These are phyloP conservation scores for Aspergillus bombycis DNA, from an alignment of 2,329 filamentous ascomycete genomes.

Conservation along the genomic window DNA sequence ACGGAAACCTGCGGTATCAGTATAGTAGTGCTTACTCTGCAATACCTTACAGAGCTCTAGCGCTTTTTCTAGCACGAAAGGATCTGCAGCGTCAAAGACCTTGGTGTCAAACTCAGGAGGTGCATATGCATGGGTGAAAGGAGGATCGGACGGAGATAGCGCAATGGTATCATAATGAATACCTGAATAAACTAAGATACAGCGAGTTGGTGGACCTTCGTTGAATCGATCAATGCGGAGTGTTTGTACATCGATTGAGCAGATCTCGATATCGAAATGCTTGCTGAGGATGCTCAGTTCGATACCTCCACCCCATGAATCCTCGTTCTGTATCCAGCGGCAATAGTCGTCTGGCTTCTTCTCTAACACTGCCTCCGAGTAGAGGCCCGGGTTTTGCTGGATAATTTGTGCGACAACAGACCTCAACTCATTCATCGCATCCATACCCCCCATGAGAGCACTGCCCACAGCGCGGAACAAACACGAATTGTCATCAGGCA, in stretches of 20 bases:
- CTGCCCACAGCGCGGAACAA: slow-evolving; percentile 88
- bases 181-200: slow-evolving; percentile 84
- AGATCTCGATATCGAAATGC: slow-evolving; percentile 83
- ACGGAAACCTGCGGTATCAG: slow-evolving; percentile 79
- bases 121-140: slow-evolving; percentile 58
- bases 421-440: slow-evolving; percentile 72
- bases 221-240: slow-evolving; percentile 75
- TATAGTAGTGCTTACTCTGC: slow-evolving; percentile 78
- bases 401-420: slow-evolving; percentile 79
- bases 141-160: slow-evolving; percentile 65
- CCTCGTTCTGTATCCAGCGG: slow-evolving; percentile 74
- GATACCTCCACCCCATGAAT: slow-evolving; percentile 90
- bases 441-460: slow-evolving; percentile 70
- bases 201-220: slow-evolving; percentile 68
- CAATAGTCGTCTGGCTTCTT: slow-evolving; percentile 75
- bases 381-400: slow-evolving; percentile 70
- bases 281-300: slow-evolving; percentile 84
- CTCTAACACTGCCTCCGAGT: slow-evolving; percentile 76
- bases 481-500: slow-evolving; percentile 96
- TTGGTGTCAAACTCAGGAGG: slow-evolving; percentile 79
- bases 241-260: slow-evolving; percentile 77
- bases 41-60: slow-evolving; percentile 67
- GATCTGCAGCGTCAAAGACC: slow-evolving; percentile 65
- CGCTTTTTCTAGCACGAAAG: slow-evolving; percentile 62
- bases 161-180: slow-evolving; percentile 94